Percentiles rank a stretch among this genome's conserved stretches.
phyloP scores from a whole-genome alignment of 2,329 filamentous ascomycete genomes.

The Microdochium trichocladiopsis region DNA sequence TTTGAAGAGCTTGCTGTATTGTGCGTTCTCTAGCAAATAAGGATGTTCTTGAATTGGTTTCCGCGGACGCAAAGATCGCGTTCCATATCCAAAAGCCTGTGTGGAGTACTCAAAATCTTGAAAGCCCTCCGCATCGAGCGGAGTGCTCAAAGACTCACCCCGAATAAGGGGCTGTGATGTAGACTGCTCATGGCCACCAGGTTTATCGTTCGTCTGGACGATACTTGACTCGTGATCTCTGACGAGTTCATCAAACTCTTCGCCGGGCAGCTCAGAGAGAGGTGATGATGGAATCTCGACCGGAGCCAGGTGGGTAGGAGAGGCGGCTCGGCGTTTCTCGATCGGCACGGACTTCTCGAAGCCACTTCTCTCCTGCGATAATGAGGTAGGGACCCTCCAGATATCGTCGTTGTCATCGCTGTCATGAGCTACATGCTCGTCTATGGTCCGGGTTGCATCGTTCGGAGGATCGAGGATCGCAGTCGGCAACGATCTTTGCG shows the following conservation, averaged over 20 bases:
- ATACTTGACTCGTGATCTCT: neutral
- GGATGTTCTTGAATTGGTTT: conserved; percentile 57
- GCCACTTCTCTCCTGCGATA: conserved; percentile 3
- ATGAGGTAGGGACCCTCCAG: conserved; percentile 23
- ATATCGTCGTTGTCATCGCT: conserved; percentile 7
- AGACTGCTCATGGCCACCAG: neutral
- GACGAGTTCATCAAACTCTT: neutral
- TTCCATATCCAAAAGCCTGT: conserved; percentile 22
- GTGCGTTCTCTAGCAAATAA: conserved; percentile 48
- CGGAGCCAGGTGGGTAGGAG: neutral
- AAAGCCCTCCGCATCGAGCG: conserved; percentile 1
- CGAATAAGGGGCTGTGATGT: neutral
- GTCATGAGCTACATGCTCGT: neutral
- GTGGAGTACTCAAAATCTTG: conserved; percentile 4
- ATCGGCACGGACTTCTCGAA: neutral
- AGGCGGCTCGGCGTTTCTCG: neutral
- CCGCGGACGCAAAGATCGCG: conserved; percentile 47
- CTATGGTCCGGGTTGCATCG: neutral
- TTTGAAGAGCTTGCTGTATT: conserved; percentile 45
- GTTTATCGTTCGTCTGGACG: neutral
- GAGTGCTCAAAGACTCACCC: neutral
- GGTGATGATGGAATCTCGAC: neutral
- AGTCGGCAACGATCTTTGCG: conserved; percentile 3
- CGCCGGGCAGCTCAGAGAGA: neutral
- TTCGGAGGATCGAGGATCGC: neutral